These are phyloP conservation scores for Murraya paniculata DNA, from an alignment of 345 rosid species.

Conservation along the genomic window DNA sequence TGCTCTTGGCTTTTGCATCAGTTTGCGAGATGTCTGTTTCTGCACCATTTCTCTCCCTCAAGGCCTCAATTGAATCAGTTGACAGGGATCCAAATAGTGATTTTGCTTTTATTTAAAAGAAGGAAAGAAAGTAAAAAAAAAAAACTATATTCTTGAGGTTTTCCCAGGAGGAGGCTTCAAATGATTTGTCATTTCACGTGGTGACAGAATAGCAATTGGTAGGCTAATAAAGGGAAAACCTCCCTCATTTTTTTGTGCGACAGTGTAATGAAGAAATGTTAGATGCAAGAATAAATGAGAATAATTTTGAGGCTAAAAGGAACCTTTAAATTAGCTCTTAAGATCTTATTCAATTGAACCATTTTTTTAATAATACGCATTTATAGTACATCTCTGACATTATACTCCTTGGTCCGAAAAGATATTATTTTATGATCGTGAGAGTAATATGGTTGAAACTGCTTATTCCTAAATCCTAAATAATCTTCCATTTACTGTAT, in stretches of 20 bases:
- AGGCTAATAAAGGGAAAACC: slow-evolving; percentile 13
- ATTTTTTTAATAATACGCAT: too few relatives aligned
- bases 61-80: not conserved
- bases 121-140: too few relatives aligned
- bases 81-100: not conserved
- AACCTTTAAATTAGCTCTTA: too few relatives aligned
- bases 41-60: slow-evolving; percentile 3
- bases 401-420: not conserved
- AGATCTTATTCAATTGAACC: too few relatives aligned
- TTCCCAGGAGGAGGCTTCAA: not conserved
- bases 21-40: not conserved
- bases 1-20: slow-evolving; percentile 2
- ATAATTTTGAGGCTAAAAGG: not conserved
- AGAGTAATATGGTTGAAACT: not conserved
- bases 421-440: too few relatives aligned
- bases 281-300: not conserved
- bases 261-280: not conserved
- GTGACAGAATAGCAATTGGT: not conserved
- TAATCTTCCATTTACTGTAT: not conserved
- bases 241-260: slow-evolving; percentile 15
- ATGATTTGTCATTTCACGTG: not conserved
- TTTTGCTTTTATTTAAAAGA: not conserved
- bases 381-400: too few relatives aligned
- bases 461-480: not conserved
- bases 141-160: slow-evolving; percentile 21